Evolutionary conservation across 2,329 filamentous ascomycete species (phyloP).

Genomic region (Tolypocladium ophioglossoides): DNA sequence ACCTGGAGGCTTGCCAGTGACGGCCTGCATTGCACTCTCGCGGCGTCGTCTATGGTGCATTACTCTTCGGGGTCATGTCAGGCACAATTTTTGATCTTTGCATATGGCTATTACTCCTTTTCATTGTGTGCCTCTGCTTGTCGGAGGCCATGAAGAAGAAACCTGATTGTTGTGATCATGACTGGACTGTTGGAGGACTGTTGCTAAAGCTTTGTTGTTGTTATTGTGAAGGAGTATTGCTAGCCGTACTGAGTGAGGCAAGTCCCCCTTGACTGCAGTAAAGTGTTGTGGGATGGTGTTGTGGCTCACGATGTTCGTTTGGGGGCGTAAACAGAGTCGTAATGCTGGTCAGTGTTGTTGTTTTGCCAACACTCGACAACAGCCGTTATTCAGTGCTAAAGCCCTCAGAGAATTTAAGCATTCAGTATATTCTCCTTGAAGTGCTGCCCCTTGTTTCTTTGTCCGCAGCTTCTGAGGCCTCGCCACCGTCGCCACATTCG

Average conservation of each 20-base stretch:
- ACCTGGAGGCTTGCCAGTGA: slow-evolving; percentile 25
- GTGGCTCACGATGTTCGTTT: background rate
- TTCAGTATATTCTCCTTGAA: background rate
- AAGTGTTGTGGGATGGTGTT: background rate
- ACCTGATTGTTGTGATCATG: background rate
- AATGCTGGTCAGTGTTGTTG: too few species aligned
- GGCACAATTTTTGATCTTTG: slow-evolving; percentile 39
- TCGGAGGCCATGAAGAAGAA: slow-evolving; percentile 33
- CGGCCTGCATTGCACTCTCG: slow-evolving; percentile 44
- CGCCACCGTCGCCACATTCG: background rate
- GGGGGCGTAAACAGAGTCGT: background rate
- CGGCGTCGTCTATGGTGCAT: slow-evolving; percentile 33
- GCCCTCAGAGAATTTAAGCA: background rate
- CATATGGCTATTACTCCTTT: slow-evolving; percentile 14
- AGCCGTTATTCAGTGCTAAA: background rate
- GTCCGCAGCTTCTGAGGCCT: background rate
- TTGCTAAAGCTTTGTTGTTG: background rate
- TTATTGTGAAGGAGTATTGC: background rate
- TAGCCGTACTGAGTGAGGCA: too few species aligned
- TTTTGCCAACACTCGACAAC: background rate
- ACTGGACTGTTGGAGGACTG: too few species aligned
- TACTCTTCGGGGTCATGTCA: slow-evolving; percentile 40
- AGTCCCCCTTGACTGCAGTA: background rate
- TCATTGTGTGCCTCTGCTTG: slow-evolving; percentile 30
- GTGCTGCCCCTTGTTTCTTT: background rate